A percentile compares a stretch with the other conserved stretches of the same genome.
phyloP scores from a whole-genome alignment of 2,329 filamentous ascomycete genomes.

The Hymenoscyphus infarciens region DNA sequence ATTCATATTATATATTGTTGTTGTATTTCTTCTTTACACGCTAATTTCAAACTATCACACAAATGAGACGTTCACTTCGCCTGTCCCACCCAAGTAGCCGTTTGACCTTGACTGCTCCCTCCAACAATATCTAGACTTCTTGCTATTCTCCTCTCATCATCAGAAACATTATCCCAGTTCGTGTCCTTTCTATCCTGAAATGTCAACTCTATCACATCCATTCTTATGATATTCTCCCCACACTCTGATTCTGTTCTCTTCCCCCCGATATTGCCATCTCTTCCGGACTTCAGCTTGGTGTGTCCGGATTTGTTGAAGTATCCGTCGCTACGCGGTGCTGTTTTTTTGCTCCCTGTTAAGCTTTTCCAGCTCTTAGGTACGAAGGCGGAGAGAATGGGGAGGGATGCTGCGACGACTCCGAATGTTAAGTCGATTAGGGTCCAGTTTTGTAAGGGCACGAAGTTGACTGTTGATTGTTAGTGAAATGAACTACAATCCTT shows the following conservation, averaged over 20 bases:
- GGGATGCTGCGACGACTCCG: background rate
- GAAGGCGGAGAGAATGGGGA: background rate
- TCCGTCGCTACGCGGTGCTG: background rate
- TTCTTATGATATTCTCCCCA: background rate
- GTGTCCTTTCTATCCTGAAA: background rate
- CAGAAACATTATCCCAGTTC: background rate
- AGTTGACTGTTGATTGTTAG: background rate
- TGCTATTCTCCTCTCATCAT: background rate
- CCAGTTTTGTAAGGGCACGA: background rate
- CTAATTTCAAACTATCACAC: background rate
- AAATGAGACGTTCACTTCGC: background rate
- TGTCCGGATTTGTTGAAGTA: constrained; percentile 1
- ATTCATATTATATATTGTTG: background rate
- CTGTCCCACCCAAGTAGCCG: background rate
- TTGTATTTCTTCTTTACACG: background rate
- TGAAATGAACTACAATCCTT: no score
- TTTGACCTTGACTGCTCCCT: background rate
- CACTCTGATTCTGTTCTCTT: background rate
- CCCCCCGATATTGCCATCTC: background rate
- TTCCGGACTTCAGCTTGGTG: background rate
- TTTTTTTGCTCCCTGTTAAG: background rate
- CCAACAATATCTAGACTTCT: background rate
- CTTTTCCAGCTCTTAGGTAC: background rate
- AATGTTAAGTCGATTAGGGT: background rate
- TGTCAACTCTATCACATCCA: background rate